Conservation (phyloP, 805 yeast genomes). For the Lipomyces starkeyi region DNA sequence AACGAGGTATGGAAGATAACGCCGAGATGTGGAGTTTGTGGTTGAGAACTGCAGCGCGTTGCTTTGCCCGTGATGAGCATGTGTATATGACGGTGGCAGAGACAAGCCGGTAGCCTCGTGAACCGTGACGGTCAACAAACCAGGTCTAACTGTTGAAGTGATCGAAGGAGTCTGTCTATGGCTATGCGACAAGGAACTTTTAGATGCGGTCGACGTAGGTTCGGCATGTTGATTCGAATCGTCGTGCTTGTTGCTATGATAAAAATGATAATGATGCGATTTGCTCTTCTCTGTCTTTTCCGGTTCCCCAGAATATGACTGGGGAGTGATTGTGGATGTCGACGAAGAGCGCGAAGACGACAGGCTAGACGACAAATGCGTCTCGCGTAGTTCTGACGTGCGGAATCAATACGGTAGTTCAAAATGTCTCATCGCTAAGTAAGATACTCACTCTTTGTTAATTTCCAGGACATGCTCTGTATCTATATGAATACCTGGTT, state of each 20-base stretch:
- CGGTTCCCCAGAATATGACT: conserved; percentile 17
- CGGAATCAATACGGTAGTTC: neutral
- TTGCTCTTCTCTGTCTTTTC: conserved; percentile 17
- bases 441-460: conserved; percentile 51
- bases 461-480: conserved; percentile 50
- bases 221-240: conserved; percentile 6
- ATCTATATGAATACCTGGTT: neutral
- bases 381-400: conserved; percentile 49
- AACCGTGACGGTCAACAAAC: conserved; percentile 76
- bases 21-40: conserved; percentile 18
- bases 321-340: conserved; percentile 35
- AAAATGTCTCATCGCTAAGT: neutral
- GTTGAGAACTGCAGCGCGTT: conserved; percentile 19
- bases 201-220: conserved; percentile 3
- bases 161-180: conserved; percentile 26
- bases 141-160: conserved; percentile 56
- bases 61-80: conserved; percentile 32
- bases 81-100: conserved; percentile 56
- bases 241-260: conserved; percentile 29
- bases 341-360: conserved; percentile 41
- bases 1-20: conserved; percentile 80
- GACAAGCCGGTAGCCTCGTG: conserved; percentile 70
- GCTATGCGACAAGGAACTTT: conserved; percentile 19
- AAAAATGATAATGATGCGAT: conserved; percentile 25
- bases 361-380: conserved; percentile 46